Conservation (phyloP, 2,329 filamentous ascomycete genomes). For the Byssoonygena ceratinophila region DNA sequence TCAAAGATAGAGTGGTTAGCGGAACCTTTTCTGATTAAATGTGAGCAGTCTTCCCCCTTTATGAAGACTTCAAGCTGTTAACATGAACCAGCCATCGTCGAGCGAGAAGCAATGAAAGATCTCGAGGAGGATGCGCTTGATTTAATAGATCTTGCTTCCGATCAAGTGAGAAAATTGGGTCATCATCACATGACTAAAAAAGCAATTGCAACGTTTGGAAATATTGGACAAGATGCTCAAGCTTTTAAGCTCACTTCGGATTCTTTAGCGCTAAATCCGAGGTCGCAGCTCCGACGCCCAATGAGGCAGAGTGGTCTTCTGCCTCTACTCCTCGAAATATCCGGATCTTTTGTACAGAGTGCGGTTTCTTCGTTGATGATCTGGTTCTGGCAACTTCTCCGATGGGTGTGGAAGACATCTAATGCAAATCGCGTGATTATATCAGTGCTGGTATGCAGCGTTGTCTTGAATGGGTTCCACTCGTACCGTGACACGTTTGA, state of each 20-base stretch:
- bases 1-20: constrained; percentile 79
- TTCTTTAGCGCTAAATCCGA: constrained; percentile 25
- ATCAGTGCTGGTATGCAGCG: constrained; percentile 55
- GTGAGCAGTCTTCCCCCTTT: constrained; percentile 23
- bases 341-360: constrained; percentile 63
- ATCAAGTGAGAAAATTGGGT: constrained; percentile 40
- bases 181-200: constrained; percentile 40
- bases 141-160: constrained; percentile 41
- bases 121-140: constrained; percentile 40
- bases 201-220: constrained; percentile 40
- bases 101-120: constrained; percentile 62
- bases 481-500: constrained; percentile 60
- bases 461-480: constrained; percentile 62
- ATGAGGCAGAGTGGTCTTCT: constrained; percentile 53
- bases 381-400: constrained; percentile 58
- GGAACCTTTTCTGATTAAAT: constrained; percentile 43
- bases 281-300: constrained; percentile 40
- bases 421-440: constrained; percentile 68
- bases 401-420: constrained; percentile 55
- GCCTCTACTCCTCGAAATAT: constrained; percentile 60
- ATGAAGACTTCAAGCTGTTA: neutral
- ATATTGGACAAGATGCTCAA: constrained; percentile 37
- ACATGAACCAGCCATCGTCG: constrained; percentile 39
- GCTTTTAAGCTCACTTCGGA: constrained; percentile 30
- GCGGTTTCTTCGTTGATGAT: constrained; percentile 66